Base-by-base conservation (phyloP, 208 protist species). In the Trypanosomatidae sp. region DNA sequence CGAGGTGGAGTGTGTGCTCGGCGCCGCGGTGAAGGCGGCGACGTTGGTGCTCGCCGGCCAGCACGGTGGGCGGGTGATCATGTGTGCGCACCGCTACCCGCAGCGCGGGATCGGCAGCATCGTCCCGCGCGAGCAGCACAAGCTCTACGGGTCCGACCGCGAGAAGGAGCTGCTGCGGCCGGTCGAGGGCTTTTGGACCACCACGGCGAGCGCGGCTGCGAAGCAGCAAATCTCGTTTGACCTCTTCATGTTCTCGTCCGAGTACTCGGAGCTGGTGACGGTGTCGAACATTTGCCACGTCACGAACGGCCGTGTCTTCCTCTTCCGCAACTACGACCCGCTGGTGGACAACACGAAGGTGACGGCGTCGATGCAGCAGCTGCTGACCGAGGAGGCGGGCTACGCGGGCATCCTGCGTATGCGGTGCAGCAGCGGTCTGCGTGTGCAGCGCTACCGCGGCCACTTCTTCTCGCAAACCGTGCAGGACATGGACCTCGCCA, bases 331-430 rank as follows among this genome's bases (percentile, higher is more conserved):
- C 72, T 97, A 96, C 81, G 85, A 94, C 76, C 60, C 81, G 8
- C 66, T 82, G 47, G 79, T 87, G n/a, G 90, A 93, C 77, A 80
- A 69, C 56, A 87, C 88, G 10, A 87, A 91, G 71, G 80, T 97
- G 39, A 80, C 79, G 39, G 85, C 87, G 49, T 80, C 66, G 41
- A 62, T 97, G 64, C 71, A 73, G 59, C 83, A 89, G 73, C 52
- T 86, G 43, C 68, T 91, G 67, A 87, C 84, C 6, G 86, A 96
- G 74, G 91, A 94, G 79, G 85, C 85, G 19, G 96, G 93, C 22
- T 97, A 97, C 79, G 93, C 90, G 17, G 93, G 84, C n/a, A 91
- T 98, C 44, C 81, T 98, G 41, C 91, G 92, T 49, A 88, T 98
- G 19, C 91, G 96, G 12, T 94, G 87, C 74, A 95, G 90, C 80